Percentiles rank a stretch among this genome's conserved stretches.
Conservation (phyloP, 1,139 yeast genomes). For the Hyphopichia khmerensis region DNA sequence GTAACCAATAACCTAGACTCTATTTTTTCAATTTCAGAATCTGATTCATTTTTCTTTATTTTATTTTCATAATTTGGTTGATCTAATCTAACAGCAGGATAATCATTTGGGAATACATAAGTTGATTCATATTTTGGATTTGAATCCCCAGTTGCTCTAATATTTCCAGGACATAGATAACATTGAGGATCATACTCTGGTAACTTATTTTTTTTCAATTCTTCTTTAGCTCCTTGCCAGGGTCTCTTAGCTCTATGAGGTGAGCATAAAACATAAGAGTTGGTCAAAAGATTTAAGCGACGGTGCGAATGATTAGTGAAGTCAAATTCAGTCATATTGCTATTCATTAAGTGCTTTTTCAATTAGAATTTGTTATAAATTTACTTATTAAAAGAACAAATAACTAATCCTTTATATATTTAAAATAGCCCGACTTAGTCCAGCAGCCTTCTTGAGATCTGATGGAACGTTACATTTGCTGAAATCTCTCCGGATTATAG, state of each 20-base stretch:
- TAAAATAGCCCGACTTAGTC: neutral
- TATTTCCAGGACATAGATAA: slow-evolving; percentile 73
- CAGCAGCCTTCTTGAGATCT: neutral
- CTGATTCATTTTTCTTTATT: slow-evolving; percentile 1
- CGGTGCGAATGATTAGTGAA: slow-evolving; percentile 63
- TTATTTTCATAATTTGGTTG: slow-evolving; percentile 46
- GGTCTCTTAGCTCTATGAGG: slow-evolving; percentile 81
- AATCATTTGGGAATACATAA: slow-evolving; percentile 65
- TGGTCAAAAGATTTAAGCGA: slow-evolving; percentile 65
- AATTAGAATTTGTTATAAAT: too few species aligned
- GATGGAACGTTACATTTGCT: slow-evolving; percentile 2
- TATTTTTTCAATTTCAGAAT: slow-evolving; percentile 17
- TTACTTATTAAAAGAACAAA: too few species aligned
- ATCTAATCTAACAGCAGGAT: slow-evolving; percentile 63
- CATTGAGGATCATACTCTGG: slow-evolving; percentile 66
- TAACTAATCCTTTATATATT: too few species aligned
- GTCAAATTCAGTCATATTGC: slow-evolving; percentile 27
- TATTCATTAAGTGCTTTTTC: neutral
- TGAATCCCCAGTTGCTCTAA: slow-evolving; percentile 60
- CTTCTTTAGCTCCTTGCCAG: slow-evolving; percentile 78
- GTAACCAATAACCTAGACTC: slow-evolving; percentile 51
- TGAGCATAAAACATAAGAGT: slow-evolving; percentile 65
- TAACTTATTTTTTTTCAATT: slow-evolving; percentile 37
- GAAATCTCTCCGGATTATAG: too few species aligned
- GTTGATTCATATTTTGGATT: slow-evolving; percentile 63